Percentiles rank a stretch among this genome's conserved stretches.
Conservation (phyloP, 2,329 filamentous ascomycete genomes). For the Cercospora janseana region DNA sequence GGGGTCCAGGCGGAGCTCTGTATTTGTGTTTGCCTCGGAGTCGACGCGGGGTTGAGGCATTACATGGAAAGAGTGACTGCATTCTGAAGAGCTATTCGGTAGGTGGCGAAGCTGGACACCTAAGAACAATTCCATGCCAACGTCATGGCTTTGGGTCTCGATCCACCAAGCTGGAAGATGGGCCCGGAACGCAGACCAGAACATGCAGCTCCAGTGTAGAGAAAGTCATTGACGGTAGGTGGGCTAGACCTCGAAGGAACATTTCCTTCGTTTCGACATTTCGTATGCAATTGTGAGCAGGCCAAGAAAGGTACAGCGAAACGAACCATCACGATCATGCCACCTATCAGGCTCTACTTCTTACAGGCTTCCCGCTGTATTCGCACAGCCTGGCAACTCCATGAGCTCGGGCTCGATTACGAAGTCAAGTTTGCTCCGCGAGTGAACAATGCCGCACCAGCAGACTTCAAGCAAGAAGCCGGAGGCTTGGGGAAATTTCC, state of each 20-base stretch:
- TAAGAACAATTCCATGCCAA: neutral
- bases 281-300: no score
- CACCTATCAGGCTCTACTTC: conserved; percentile 47
- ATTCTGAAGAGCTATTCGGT: no score
- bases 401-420: conserved; percentile 47
- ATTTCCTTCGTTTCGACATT: no score
- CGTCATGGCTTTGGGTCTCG: neutral
- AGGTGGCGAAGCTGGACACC: neutral
- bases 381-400: conserved; percentile 48
- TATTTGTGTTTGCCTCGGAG: neutral
- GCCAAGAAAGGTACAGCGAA: no score
- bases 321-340: conserved; percentile 2
- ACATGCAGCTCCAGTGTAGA: no score
- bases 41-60: conserved; percentile 5
- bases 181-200: no score
- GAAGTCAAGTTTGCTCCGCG: conserved; percentile 43
- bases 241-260: no score
- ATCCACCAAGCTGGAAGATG: no score
- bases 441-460: conserved; percentile 42
- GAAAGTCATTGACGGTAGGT: no score
- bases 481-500: conserved; percentile 50
- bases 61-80: neutral
- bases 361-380: conserved; percentile 49
- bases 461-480: conserved; percentile 44
- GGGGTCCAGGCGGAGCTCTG: no score